A percentile compares a stretch with the other conserved stretches of the same genome.
phyloP scores from a whole-genome alignment of 2,329 filamentous ascomycete species.

The Juglanconis juglandina region DNA sequence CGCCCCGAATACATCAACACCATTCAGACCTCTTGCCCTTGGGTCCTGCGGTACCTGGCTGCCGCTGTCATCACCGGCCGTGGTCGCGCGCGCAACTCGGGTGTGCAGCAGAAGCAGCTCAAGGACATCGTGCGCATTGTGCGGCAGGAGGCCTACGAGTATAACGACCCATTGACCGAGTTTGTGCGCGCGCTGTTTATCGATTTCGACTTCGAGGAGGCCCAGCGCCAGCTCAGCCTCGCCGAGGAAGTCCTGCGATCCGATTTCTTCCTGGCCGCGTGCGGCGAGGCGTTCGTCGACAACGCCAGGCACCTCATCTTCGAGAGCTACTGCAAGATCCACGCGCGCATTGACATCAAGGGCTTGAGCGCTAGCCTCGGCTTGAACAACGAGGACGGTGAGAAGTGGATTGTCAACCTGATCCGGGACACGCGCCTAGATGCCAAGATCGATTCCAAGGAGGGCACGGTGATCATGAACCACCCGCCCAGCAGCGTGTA shows the following conservation, averaged over 20 bases:
- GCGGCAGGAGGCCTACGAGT: conserved; percentile 96
- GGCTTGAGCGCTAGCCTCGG: conserved; percentile 90
- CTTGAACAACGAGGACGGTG: conserved; percentile 87
- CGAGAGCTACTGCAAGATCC: conserved; percentile 99
- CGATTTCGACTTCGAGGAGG: conserved; percentile 95
- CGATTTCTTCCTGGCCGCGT: conserved; percentile 91
- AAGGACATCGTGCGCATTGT: conserved; percentile 96
- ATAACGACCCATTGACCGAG: conserved; percentile 90
- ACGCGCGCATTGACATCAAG: conserved; percentile 96
- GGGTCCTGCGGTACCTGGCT: conserved; percentile 90
- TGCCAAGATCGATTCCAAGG: conserved; percentile 98
- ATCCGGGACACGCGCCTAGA: conserved; percentile 97
- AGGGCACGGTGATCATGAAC: conserved; percentile 98
- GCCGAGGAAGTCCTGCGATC: conserved; percentile 87
- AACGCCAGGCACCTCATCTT: conserved; percentile 94
- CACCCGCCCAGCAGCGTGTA: conserved; percentile 98
- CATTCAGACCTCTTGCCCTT: conserved; percentile 95
- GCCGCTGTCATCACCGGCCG: conserved; percentile 94
- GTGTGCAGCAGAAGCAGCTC: conserved; percentile 92
- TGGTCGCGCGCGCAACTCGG: conserved; percentile 74
- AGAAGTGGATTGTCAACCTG: conserved; percentile 99
- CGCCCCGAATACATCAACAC: conserved; percentile 98
- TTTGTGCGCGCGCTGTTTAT: conserved; percentile 96
- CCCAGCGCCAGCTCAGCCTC: conserved; percentile 78
- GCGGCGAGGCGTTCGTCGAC: conserved; percentile 87